phyloP scores from a whole-genome alignment of 306 rosid genomes.

The Dicorynia guianensis region DNA sequence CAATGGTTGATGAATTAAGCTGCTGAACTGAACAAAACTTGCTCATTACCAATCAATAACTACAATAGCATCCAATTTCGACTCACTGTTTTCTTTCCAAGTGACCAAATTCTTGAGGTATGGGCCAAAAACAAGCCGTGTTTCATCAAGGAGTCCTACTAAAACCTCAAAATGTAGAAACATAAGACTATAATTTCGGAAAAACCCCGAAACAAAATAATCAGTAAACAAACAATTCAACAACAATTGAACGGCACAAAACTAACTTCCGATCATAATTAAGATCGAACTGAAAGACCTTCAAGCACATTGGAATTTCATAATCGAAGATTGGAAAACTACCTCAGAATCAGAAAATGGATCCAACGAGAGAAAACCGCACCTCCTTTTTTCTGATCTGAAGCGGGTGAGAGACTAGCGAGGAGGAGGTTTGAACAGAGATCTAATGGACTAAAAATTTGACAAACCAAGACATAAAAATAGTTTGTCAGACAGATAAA shows the following conservation, averaged over 20 bases:
- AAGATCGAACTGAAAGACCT: conserved; percentile 40
- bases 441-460: conserved; percentile 46
- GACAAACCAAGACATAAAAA: background rate
- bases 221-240: conserved; percentile 27
- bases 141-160: background rate
- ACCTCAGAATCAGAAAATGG: conserved; percentile 37
- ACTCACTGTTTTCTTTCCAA: conserved; percentile 22
- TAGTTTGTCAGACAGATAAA: background rate
- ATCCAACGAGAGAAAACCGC: conserved; percentile 44
- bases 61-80: background rate
- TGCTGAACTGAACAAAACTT: conserved; percentile 6
- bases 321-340: background rate
- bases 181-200: background rate
- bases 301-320: background rate
- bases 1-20: conserved; percentile 39
- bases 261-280: background rate
- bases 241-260: background rate
- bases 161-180: background rate
- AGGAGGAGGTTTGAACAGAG: conserved; percentile 40
- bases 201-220: conserved; percentile 31
- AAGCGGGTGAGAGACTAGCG: conserved; percentile 48
- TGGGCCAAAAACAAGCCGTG: background rate
- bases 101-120: conserved; percentile 31
- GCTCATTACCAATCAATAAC: background rate
- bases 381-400: conserved; percentile 67